These are phyloP conservation scores for Wallacemonas sp. DNA, from an alignment of 208 protist species.

Conservation along the genomic window DNA sequence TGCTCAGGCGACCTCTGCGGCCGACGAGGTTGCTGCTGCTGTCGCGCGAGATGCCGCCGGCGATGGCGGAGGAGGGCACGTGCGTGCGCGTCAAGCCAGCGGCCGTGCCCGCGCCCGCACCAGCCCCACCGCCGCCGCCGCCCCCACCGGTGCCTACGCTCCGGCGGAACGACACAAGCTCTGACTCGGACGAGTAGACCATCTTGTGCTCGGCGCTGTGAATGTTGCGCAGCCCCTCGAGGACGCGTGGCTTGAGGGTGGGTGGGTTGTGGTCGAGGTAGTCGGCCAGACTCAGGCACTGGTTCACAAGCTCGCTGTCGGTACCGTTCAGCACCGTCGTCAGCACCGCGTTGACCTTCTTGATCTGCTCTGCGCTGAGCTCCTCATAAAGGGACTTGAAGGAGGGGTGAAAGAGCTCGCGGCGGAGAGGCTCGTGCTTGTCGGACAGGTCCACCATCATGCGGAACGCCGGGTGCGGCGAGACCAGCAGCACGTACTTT, in stretches of 20 bases:
- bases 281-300: slow-evolving; percentile 85
- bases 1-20: background rate
- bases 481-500: slow-evolving; percentile 87
- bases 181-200: slow-evolving; percentile 34
- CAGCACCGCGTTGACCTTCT: slow-evolving; percentile 86
- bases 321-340: slow-evolving; percentile 75
- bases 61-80: background rate
- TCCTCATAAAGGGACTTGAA: slow-evolving; percentile 91
- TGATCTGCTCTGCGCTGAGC: slow-evolving; percentile 83
- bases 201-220: slow-evolving; percentile 50
- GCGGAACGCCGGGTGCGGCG: slow-evolving; percentile 85
- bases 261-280: slow-evolving; percentile 91
- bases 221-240: slow-evolving; percentile 62
- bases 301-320: slow-evolving; percentile 83
- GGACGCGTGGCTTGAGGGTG: slow-evolving; percentile 63
- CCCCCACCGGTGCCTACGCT: too few species aligned
- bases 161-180: slow-evolving; percentile 30
- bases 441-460: slow-evolving; percentile 91
- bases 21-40: background rate
- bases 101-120: slow-evolving; percentile 31
- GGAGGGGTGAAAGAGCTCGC: slow-evolving; percentile 87
- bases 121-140: too few species aligned
- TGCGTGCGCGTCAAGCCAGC: slow-evolving; percentile 18
- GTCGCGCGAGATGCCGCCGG: background rate
- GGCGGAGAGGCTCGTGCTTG: slow-evolving; percentile 90